Conservation (phyloP, 306 rosid species). For the Corylus americana region DNA sequence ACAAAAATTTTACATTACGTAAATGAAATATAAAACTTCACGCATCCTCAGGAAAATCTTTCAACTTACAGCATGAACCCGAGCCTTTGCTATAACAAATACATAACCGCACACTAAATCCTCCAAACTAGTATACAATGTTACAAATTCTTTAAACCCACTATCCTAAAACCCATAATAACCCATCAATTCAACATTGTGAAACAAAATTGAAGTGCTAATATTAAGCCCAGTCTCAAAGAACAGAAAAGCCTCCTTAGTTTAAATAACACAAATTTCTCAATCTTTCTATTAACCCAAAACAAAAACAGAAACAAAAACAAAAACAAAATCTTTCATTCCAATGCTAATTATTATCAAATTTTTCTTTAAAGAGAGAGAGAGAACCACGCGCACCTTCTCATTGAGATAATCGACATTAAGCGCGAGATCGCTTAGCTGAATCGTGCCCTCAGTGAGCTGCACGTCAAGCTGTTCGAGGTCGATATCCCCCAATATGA, state of each 20-base stretch:
- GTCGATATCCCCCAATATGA: constrained; percentile 84
- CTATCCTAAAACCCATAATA: background rate
- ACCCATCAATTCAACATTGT: background rate
- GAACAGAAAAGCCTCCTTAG: background rate
- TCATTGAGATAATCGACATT: constrained; percentile 77
- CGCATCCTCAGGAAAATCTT: too few relatives aligned
- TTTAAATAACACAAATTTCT: background rate
- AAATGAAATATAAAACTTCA: too few relatives aligned
- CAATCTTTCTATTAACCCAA: background rate
- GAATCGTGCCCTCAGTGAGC: constrained; percentile 77
- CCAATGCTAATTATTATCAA: background rate
- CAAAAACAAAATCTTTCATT: background rate
- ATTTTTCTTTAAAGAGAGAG: background rate
- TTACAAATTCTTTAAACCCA: background rate
- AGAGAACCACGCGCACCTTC: constrained; percentile 43
- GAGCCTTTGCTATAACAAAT: background rate
- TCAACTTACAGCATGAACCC: background rate
- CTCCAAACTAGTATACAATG: background rate
- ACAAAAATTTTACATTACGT: background rate
- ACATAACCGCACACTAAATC: too few relatives aligned
- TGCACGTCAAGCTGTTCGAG: constrained; percentile 92
- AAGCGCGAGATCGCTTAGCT: constrained; percentile 88
- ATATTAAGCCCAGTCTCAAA: background rate
- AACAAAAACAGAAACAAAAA: background rate
- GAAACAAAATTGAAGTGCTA: background rate